Percentiles rank a stretch among this genome's conserved stretches.
phyloP scores from a whole-genome alignment of 169 alveolate species.

The Plasmodium vivax region DNA sequence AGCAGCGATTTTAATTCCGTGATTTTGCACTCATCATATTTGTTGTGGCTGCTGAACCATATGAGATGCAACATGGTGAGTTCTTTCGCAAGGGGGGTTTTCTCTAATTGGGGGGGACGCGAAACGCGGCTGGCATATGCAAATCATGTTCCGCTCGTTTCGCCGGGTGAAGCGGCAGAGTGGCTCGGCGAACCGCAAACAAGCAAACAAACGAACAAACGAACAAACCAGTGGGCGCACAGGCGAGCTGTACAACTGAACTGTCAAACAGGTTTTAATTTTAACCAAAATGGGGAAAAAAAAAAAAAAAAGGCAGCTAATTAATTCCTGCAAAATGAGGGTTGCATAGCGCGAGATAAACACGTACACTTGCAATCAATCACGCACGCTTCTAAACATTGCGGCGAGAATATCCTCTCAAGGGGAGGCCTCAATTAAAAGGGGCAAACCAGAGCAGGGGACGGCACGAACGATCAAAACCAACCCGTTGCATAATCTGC shows the following conservation, averaged over 20 bases:
- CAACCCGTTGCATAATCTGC: background rate
- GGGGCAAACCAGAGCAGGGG: background rate
- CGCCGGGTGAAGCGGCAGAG: background rate
- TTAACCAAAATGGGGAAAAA: background rate
- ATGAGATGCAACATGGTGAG: slow-evolving; percentile 66
- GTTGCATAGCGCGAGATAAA: background rate
- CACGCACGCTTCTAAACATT: no score
- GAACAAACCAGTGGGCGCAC: background rate
- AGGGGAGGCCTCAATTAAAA: background rate
- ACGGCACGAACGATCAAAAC: background rate
- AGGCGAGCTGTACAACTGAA: background rate
- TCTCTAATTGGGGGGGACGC: background rate
- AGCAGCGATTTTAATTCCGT: slow-evolving; percentile 77
- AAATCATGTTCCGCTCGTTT: background rate
- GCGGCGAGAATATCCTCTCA: background rate
- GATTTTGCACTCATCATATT: slow-evolving; percentile 78
- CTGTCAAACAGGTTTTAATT: background rate
- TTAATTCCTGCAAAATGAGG: background rate
- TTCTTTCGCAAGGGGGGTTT: background rate
- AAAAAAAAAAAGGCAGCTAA: background rate
- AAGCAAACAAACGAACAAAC: background rate
- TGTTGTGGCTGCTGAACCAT: slow-evolving; percentile 81
- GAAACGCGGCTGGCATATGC: background rate
- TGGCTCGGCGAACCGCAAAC: background rate
- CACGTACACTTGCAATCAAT: background rate